Percentiles rank a stretch among this genome's conserved stretches.
phyloP scores from a whole-genome alignment of 345 rosid species.

The Populus deltoides region DNA sequence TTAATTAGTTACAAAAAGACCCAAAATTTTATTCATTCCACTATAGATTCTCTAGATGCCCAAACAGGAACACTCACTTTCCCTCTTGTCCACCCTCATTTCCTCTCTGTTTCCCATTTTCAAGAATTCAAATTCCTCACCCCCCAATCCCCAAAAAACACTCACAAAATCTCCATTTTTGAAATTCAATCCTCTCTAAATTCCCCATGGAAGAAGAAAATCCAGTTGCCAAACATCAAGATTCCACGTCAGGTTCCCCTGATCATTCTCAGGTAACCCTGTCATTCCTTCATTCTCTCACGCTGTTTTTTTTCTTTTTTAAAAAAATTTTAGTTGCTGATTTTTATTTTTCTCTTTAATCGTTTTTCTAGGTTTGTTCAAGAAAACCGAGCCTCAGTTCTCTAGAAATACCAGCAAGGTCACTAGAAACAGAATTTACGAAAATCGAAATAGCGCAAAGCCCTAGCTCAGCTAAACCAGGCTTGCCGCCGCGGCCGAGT shows the following conservation, averaged over 20 bases:
- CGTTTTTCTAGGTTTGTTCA: background rate
- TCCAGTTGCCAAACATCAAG: background rate
- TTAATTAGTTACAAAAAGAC: background rate
- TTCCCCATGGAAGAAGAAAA: background rate
- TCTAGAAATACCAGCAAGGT: conserved; percentile 26
- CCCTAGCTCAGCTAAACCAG: conserved; percentile 37
- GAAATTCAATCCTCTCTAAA: too few species aligned
- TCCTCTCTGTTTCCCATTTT: background rate
- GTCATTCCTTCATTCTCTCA: background rate
- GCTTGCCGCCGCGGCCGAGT: conserved; percentile 48
- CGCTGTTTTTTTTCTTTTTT: background rate
- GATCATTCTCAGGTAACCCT: background rate
- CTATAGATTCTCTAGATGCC: background rate
- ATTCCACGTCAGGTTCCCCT: background rate
- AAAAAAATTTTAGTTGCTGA: background rate
- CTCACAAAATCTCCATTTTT: too few species aligned
- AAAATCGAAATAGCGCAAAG: conserved; percentile 31
- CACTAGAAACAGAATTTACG: conserved; percentile 32
- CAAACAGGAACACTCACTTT: background rate
- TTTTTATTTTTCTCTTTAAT: background rate
- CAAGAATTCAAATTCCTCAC: background rate
- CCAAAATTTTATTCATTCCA: background rate
- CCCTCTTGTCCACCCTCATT: background rate
- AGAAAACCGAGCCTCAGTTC: background rate
- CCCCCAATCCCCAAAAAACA: too few species aligned